A percentile compares a stretch with the other conserved stretches of the same genome.
These are phyloP conservation scores for Cordyceps tenuipes DNA, from an alignment of 2,329 filamentous ascomycete species.

Conservation along the genomic window DNA sequence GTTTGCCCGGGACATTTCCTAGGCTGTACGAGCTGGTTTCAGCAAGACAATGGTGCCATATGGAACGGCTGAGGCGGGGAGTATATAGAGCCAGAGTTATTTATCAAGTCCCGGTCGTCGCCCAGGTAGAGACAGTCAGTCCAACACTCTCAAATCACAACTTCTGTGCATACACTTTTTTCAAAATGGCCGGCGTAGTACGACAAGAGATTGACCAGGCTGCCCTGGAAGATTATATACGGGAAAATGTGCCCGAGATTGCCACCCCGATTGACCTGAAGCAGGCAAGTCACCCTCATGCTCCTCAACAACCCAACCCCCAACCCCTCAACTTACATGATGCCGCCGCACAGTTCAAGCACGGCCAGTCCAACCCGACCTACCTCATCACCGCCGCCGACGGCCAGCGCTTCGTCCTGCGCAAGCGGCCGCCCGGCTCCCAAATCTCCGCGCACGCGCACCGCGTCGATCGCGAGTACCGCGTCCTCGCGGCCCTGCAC, in stretches of 20 bases:
- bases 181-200: slow-evolving; percentile 9
- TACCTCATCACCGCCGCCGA: slow-evolving; percentile 4
- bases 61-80: neutral
- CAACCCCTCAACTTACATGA: neutral
- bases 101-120: neutral
- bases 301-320: neutral
- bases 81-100: neutral
- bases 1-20: too few species aligned
- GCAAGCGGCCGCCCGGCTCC: slow-evolving; percentile 84
- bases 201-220: slow-evolving; percentile 11
- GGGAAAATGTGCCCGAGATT: slow-evolving; percentile 6
- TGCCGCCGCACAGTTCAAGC: neutral
- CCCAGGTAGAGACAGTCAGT: neutral
- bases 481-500: slow-evolving; percentile 69
- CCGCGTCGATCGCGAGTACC: slow-evolving; percentile 83
- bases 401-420: slow-evolving; percentile 50
- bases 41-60: neutral
- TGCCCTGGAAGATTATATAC: neutral
- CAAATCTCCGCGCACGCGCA: slow-evolving; percentile 81
- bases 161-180: neutral
- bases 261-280: slow-evolving; percentile 4
- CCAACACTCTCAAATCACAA: neutral
- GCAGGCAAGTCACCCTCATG: neutral
- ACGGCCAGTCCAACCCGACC: slow-evolving; percentile 11
- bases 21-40: neutral